Evolutionary conservation across 2,329 filamentous ascomycete genomes (phyloP).

Genomic region (Neophaeococcomyces aloes): DNA sequence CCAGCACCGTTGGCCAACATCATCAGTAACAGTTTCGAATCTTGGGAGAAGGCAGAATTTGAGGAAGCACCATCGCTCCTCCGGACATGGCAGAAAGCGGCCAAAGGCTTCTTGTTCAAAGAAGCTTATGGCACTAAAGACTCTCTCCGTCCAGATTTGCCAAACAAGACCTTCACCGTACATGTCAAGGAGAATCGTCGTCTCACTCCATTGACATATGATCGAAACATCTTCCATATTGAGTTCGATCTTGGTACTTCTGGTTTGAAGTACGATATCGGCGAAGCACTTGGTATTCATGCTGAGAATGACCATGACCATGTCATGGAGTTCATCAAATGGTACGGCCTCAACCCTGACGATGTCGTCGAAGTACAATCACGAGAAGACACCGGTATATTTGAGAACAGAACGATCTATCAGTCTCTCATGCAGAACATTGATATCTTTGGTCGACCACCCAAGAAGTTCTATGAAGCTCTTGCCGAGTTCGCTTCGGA

Average conservation of each 20-base stretch:
- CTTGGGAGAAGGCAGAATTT: constrained; percentile 64
- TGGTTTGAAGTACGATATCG: constrained; percentile 90
- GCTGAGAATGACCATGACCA: constrained; percentile 78
- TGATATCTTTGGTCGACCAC: constrained; percentile 92
- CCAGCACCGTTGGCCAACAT: constrained; percentile 52
- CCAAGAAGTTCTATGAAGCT: constrained; percentile 94
- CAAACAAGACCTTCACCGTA: constrained; percentile 76
- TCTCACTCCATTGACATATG: constrained; percentile 76
- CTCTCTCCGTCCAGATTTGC: constrained; percentile 70
- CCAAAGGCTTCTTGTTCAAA: constrained; percentile 85
- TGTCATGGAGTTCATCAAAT: constrained; percentile 75
- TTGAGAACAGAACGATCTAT: constrained; percentile 85
- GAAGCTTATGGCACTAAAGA: constrained; percentile 73
- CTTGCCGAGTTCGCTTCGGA: constrained; percentile 78
- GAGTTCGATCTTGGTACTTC: constrained; percentile 92
- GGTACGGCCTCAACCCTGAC: constrained; percentile 72
- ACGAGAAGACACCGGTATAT: constrained; percentile 60
- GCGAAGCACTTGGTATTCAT: constrained; percentile 92
- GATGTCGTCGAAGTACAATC: constrained; percentile 86
- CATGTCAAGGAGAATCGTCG: constrained; percentile 92
- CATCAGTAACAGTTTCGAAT: constrained; percentile 68
- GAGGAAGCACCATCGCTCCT: constrained; percentile 60
- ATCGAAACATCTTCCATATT: constrained; percentile 99
- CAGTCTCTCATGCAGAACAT: constrained; percentile 86
- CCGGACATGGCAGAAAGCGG: constrained; percentile 69